phyloP scores from a whole-genome alignment of 208 protist species.

The Leishmania tarentolae region DNA sequence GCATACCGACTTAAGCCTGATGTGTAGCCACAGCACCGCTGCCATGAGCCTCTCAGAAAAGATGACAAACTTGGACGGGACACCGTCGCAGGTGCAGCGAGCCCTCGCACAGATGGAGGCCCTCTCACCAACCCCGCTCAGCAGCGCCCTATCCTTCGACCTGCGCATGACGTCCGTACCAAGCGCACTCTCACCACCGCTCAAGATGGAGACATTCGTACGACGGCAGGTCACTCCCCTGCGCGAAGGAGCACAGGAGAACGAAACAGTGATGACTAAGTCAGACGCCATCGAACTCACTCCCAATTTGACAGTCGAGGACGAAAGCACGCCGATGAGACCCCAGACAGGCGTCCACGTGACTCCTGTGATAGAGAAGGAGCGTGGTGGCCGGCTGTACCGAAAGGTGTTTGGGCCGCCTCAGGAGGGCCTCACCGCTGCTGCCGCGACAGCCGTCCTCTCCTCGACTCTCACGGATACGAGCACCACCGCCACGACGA shows the following conservation, averaged over 20 bases:
- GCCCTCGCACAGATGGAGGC: conserved; percentile 32
- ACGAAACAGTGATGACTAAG: background rate
- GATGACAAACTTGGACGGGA: conserved; percentile 8
- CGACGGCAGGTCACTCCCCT: conserved; percentile 1
- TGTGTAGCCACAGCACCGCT: background rate
- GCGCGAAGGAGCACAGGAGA: background rate
- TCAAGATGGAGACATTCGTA: conserved; percentile 4
- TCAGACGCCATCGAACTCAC: background rate
- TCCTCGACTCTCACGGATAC: background rate
- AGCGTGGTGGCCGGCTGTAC: background rate
- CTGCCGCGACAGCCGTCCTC: background rate
- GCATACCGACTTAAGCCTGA: background rate
- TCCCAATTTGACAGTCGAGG: background rate
- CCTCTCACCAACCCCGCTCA: conserved; percentile 23
- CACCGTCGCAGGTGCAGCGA: conserved; percentile 27
- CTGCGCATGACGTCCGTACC: conserved; percentile 10
- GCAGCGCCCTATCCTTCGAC: conserved; percentile 33
- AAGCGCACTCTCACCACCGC: conserved; percentile 5
- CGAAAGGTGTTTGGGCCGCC: background rate
- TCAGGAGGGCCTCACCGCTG: background rate
- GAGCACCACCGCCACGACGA: conserved; percentile 7
- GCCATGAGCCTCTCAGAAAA: background rate
- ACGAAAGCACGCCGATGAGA: background rate
- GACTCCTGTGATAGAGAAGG: background rate
- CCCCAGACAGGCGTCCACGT: background rate